Conservation (phyloP, 176 grass and related monocot species). For the Bromus sterilis region DNA sequence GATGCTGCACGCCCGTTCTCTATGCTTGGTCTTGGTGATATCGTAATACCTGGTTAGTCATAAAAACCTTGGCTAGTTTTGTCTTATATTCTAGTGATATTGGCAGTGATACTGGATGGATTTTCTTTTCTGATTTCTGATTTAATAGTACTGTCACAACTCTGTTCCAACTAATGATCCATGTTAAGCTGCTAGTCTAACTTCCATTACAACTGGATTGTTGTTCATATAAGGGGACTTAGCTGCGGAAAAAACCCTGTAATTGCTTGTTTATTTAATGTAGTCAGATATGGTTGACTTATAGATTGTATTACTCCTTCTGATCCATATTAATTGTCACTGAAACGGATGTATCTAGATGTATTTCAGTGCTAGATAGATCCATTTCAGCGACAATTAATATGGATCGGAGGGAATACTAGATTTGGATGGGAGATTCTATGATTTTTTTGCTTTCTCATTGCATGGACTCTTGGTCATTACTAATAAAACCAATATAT, state of each 20-base stretch:
- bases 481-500: neutral
- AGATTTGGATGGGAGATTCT: neutral
- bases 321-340: too few species aligned
- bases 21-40: conserved; percentile 98
- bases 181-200: neutral
- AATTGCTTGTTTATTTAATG: neutral
- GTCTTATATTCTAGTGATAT: neutral
- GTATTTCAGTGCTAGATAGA: too few species aligned
- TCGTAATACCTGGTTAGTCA: conserved; percentile 84
- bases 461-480: neutral
- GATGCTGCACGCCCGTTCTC: conserved; percentile 81
- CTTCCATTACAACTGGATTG: neutral
- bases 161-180: neutral
- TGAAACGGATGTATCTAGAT: too few species aligned
- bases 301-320: neutral
- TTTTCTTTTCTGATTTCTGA: neutral
- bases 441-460: neutral
- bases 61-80: neutral
- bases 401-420: too few species aligned
- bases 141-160: neutral
- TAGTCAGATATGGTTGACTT: neutral
- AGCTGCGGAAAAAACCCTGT: neutral
- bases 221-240: neutral
- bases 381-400: too few species aligned
- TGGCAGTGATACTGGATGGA: neutral